Evolutionary conservation across 2,329 filamentous ascomycete species (phyloP).

Genomic region (Macrophomina phaseolina): DNA sequence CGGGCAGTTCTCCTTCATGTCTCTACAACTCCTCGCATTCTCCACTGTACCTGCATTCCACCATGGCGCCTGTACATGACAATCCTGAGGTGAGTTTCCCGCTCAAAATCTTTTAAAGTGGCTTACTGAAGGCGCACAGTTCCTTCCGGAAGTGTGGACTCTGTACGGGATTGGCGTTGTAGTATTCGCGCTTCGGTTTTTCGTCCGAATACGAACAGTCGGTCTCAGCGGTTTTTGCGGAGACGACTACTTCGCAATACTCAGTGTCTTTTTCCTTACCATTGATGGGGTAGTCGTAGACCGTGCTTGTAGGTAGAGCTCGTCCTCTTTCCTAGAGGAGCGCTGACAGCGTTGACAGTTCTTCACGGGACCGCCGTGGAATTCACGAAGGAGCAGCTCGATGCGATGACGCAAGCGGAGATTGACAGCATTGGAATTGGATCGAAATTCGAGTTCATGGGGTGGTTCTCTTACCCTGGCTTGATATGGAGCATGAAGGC

Average conservation of each 20-base stretch:
- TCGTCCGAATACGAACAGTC: constrained; percentile 46
- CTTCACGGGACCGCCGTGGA: constrained; percentile 8
- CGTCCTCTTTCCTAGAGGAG: not conserved
- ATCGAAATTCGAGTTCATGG: constrained; percentile 17
- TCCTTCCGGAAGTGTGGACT: constrained; percentile 10
- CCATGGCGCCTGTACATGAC: not conserved
- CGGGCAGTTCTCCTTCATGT: not conserved
- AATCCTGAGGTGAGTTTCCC: not conserved
- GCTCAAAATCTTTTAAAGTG: not conserved
- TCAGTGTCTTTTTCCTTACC: constrained; percentile 29
- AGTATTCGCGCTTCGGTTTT: constrained; percentile 36
- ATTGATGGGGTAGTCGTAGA: constrained; percentile 5
- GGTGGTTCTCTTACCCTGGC: constrained; percentile 38
- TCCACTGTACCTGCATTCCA: not conserved
- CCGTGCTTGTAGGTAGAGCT: not conserved
- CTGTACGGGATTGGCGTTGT: constrained; percentile 1
- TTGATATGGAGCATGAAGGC: constrained; percentile 45
- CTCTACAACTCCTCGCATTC: not conserved
- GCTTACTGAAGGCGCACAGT: not conserved
- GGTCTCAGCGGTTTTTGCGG: constrained; percentile 46
- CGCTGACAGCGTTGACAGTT: not conserved
- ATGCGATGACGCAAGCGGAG: not conserved
- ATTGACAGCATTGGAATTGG: not conserved
- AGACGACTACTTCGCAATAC: constrained; percentile 47
- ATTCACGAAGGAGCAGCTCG: constrained; percentile 2